These are phyloP conservation scores for Mortierella hygrophila DNA, from an alignment of 192 early-diverging fungal species.

Conservation along the genomic window DNA sequence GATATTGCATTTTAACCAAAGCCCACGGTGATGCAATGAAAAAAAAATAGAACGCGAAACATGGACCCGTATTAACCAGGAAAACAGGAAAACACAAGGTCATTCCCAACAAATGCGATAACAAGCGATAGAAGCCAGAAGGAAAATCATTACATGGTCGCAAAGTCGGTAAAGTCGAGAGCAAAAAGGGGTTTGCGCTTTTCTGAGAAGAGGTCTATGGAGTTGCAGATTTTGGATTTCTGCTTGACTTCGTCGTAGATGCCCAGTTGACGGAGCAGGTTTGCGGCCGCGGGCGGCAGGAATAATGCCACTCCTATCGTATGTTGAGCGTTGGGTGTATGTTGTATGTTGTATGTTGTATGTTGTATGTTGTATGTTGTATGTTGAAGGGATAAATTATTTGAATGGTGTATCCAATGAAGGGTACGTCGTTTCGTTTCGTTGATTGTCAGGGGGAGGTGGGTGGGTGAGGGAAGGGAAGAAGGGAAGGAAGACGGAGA, in stretches of 20 bases:
- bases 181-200: slow-evolving; percentile 2
- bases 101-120: neutral
- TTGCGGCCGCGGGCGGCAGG: neutral
- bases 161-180: neutral
- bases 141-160: neutral
- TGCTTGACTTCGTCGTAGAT: neutral
- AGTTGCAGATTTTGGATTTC: neutral
- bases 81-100: neutral
- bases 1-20: too few relatives aligned
- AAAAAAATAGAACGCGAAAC: neutral
- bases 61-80: neutral
- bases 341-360: too few relatives aligned
- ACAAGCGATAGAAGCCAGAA: neutral
- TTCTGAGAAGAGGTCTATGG: neutral
- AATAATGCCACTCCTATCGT: neutral
- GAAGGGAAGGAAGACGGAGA: too few relatives aligned
- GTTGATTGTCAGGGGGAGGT: too few relatives aligned
- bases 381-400: too few relatives aligned
- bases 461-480: too few relatives aligned
- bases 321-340: too few relatives aligned
- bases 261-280: neutral
- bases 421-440: too few relatives aligned
- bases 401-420: too few relatives aligned
- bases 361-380: too few relatives aligned
- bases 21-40: too few relatives aligned